Evolutionary conservation across 306 rosid genomes (phyloP).

Genomic region (Luffa acutangula): DNA sequence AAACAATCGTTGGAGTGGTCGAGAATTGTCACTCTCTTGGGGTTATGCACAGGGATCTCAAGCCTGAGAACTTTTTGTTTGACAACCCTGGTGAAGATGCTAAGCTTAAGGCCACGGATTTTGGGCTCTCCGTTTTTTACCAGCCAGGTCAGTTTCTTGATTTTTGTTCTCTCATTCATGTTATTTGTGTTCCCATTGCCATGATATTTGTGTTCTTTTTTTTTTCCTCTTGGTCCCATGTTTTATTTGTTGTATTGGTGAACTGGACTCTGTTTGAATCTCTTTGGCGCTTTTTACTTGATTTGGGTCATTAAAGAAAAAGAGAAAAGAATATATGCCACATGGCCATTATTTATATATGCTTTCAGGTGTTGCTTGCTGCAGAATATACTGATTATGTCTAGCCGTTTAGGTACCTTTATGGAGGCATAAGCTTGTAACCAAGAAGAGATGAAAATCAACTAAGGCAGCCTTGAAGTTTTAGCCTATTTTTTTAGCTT

Average conservation of each 20-base stretch:
- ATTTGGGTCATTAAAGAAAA: not conserved
- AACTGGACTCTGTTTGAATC: not conserved
- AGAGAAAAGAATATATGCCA: not conserved
- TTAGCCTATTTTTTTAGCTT: not conserved
- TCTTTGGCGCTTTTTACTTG: not conserved
- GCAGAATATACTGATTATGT: not conserved
- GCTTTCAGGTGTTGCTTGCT: not conserved
- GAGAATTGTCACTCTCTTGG: slow-evolving; percentile 86
- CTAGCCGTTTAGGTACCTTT: not conserved
- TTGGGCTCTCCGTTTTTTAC: slow-evolving; percentile 72
- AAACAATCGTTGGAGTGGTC: slow-evolving; percentile 74
- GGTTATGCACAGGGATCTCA: slow-evolving; percentile 93
- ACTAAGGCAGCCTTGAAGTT: not conserved
- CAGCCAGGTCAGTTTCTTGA: slow-evolving; percentile 52
- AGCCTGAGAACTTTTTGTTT: slow-evolving; percentile 90
- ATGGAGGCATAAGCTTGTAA: not conserved
- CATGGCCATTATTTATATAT: not conserved
- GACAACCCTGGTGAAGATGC: slow-evolving; percentile 66
- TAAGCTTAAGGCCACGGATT: slow-evolving; percentile 70
- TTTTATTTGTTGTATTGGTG: not conserved
- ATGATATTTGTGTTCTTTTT: not conserved
- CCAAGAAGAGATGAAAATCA: not conserved
- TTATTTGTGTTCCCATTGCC: not conserved
- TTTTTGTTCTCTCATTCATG: not conserved
- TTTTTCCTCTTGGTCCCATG: not conserved